Conservation (phyloP, 2,329 filamentous ascomycete genomes). For the Nigrospora sphaerica region DNA sequence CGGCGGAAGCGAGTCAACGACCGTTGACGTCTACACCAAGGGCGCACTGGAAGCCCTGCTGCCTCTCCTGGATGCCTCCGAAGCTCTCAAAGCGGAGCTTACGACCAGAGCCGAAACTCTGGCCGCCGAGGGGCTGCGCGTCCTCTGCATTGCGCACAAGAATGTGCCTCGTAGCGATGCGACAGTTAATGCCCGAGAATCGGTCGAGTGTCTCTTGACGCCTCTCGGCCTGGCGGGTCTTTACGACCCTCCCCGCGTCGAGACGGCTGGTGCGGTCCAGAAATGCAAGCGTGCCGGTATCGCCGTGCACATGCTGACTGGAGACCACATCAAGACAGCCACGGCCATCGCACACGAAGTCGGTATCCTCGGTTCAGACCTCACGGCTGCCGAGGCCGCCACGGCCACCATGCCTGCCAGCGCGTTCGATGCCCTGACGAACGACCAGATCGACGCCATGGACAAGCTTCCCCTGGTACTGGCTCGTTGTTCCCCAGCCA, state of each 20-base stretch:
- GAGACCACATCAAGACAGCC: conserved; percentile 62
- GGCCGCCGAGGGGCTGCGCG: conserved; percentile 57
- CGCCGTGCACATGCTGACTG: conserved; percentile 63
- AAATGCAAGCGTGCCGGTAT: conserved; percentile 56
- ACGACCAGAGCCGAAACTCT: conserved; percentile 46
- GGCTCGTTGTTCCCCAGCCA: conserved; percentile 62
- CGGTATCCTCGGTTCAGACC: conserved; percentile 43
- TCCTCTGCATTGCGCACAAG: conserved; percentile 58
- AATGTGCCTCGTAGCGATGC: conserved; percentile 26
- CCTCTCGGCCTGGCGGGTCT: conserved; percentile 67
- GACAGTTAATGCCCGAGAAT: conserved; percentile 38
- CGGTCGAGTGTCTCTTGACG: conserved; percentile 48
- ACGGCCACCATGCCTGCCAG: conserved; percentile 53
- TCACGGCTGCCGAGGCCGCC: conserved; percentile 27
- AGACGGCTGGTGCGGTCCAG: conserved; percentile 54
- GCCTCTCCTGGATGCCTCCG: conserved; percentile 40
- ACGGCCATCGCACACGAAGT: conserved; percentile 60
- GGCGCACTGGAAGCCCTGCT: conserved; percentile 52
- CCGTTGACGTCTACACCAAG: conserved; percentile 45
- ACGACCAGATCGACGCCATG: conserved; percentile 56
- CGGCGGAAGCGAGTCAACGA: conserved; percentile 24
- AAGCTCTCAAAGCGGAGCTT: conserved; percentile 38
- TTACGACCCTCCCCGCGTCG: conserved; percentile 64
- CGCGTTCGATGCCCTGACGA: conserved; percentile 55
- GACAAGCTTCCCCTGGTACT: conserved; percentile 58